Conservation (phyloP, 2,329 filamentous ascomycete species). For the Arthrocladium fulminans region DNA sequence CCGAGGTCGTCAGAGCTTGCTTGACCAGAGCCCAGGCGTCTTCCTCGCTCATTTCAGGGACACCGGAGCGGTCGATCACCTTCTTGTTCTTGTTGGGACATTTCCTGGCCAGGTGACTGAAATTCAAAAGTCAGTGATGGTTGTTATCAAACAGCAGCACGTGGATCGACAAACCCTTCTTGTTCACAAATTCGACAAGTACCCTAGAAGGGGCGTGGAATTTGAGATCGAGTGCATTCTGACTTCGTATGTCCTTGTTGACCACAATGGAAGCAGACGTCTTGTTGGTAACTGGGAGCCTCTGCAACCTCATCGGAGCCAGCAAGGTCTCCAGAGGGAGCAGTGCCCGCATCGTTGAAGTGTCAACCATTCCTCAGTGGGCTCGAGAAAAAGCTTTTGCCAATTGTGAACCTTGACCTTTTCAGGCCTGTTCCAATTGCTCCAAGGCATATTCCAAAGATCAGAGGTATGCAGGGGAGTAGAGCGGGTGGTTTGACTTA, state of each 20-base stretch:
- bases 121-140: background rate
- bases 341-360: background rate
- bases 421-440: conserved; percentile 3
- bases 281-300: conserved; percentile 9
- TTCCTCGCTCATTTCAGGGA: conserved; percentile 40
- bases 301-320: background rate
- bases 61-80: conserved; percentile 33
- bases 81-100: conserved; percentile 39
- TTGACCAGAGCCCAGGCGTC: conserved; percentile 45
- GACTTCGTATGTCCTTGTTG: conserved; percentile 10
- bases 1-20: conserved; percentile 42
- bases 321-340: background rate
- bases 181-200: conserved; percentile 38
- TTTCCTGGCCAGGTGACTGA: conserved; percentile 37
- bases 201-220: conserved; percentile 33
- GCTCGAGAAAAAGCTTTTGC: background rate
- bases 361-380: background rate
- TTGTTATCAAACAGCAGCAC: background rate
- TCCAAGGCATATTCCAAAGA: background rate
- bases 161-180: conserved; percentile 21
- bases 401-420: conserved; percentile 1
- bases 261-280: conserved; percentile 39
- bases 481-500: background rate
- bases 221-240: conserved; percentile 39
- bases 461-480: background rate